phyloP scores from a whole-genome alignment of 2,329 filamentous ascomycete genomes.

The Xylariaceae sp. region DNA sequence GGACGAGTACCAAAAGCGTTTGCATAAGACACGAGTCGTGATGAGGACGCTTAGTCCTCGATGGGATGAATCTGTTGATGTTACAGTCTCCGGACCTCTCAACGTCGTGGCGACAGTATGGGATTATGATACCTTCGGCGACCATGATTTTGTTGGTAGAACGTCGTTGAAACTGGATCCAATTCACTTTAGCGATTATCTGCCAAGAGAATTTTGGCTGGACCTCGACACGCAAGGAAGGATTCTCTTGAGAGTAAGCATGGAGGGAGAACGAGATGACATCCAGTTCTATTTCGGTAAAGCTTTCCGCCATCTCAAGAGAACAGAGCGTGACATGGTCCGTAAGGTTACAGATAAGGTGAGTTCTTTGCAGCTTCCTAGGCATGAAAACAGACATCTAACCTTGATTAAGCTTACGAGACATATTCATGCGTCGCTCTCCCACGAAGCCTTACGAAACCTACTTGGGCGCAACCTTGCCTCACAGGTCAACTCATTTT shows the following conservation, averaged over 20 bases:
- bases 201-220: constrained; percentile 96
- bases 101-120: constrained; percentile 97
- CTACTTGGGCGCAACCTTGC: constrained; percentile 71
- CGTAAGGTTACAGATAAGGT: constrained; percentile 98
- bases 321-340: constrained; percentile 97
- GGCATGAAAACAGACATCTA: constrained; percentile 3
- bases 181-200: constrained; percentile 93
- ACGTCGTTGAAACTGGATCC: constrained; percentile 99
- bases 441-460: constrained; percentile 74
- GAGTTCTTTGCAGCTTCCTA: constrained; percentile 32
- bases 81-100: constrained; percentile 86
- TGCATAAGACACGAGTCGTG: constrained; percentile 92
- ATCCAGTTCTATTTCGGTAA: constrained; percentile 99
- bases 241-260: constrained; percentile 86
- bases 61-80: constrained; percentile 97
- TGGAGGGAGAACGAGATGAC: constrained; percentile 98
- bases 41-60: constrained; percentile 89
- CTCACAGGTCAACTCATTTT: constrained; percentile 49
- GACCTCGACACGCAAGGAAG: constrained; percentile 95
- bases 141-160: constrained; percentile 94
- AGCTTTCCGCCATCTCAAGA: constrained; percentile 90
- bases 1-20: constrained; percentile 95
- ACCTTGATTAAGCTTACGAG: constrained; percentile 69
- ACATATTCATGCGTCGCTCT: constrained; percentile 89
- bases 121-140: constrained; percentile 97